These are phyloP conservation scores for Cryptosporidium felis DNA, from an alignment of 169 alveolate species.

Conservation along the genomic window DNA sequence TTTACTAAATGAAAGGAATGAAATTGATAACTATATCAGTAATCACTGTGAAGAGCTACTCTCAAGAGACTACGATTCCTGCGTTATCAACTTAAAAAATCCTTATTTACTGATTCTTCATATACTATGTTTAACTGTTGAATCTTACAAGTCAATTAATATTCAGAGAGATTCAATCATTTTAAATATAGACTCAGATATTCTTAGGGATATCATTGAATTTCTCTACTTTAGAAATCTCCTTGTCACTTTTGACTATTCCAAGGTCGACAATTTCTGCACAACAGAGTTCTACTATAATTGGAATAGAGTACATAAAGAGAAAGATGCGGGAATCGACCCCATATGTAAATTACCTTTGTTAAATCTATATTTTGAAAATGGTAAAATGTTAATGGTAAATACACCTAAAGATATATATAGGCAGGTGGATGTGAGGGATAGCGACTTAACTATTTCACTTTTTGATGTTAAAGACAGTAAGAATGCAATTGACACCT, in stretches of 20 bases:
- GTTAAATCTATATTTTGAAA: constrained; percentile 24
- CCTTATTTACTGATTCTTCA: constrained; percentile 56
- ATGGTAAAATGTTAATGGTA: neutral
- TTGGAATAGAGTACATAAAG: constrained; percentile 42
- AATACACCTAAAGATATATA: constrained; percentile 28
- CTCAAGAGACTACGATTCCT: constrained; percentile 9
- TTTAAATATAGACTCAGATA: neutral
- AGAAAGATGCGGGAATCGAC: neutral
- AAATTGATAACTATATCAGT: constrained; percentile 47
- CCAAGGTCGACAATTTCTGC: neutral
- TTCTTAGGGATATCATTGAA: neutral
- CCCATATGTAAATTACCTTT: neutral
- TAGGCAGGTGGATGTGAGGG: constrained; percentile 9
- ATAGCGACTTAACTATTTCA: constrained; percentile 10
- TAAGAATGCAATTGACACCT: constrained; percentile 1
- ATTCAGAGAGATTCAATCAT: constrained; percentile 34
- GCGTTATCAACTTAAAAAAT: constrained; percentile 51
- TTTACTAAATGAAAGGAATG: constrained; percentile 41
- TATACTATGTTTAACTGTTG: constrained; percentile 35
- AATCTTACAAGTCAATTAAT: constrained; percentile 22
- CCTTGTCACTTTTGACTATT: neutral
- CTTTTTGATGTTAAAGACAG: constrained; percentile 8
- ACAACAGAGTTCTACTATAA: constrained; percentile 27
- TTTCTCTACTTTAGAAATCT: constrained; percentile 16
- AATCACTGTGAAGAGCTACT: constrained; percentile 13